Conservation (phyloP, 257 asterid genomes). For the Przewalskia tangutica region DNA sequence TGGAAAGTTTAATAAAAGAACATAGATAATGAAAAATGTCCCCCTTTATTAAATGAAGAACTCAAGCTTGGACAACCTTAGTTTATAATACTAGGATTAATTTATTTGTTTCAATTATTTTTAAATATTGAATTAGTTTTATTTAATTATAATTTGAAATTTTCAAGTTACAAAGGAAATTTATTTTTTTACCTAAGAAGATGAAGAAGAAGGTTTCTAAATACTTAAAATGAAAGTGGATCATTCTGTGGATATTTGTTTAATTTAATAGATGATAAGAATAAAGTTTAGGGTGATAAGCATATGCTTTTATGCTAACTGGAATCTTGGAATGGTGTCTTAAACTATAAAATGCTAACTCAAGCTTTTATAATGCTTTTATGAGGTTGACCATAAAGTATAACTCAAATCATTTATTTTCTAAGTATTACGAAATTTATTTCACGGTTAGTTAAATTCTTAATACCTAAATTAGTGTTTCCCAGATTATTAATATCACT, state of each 20-base stretch:
- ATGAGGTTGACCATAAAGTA: too few species aligned
- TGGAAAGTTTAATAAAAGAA: not conserved
- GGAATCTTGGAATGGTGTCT: not conserved
- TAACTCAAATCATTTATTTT: too few species aligned
- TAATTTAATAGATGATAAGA: not conserved
- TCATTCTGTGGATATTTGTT: not conserved
- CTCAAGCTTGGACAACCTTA: not conserved
- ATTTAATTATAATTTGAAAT: not conserved
- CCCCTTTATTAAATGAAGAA: too few species aligned
- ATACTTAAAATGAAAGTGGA: not conserved
- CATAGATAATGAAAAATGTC: not conserved
- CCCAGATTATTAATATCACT: too few species aligned
- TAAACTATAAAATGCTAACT: too few species aligned
- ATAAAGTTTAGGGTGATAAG: not conserved
- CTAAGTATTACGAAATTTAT: too few species aligned
- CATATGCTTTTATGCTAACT: not conserved
- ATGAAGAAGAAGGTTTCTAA: not conserved
- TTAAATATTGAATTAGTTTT: not conserved
- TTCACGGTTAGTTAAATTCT: too few species aligned
- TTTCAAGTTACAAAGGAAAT: too few species aligned
- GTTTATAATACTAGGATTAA: not conserved
- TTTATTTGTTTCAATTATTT: not conserved
- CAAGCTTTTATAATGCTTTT: too few species aligned
- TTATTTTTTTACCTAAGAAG: not conserved
- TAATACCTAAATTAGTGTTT: too few species aligned